These are phyloP conservation scores for Malus fusca DNA, from an alignment of 306 rosid genomes.

Conservation along the genomic window DNA sequence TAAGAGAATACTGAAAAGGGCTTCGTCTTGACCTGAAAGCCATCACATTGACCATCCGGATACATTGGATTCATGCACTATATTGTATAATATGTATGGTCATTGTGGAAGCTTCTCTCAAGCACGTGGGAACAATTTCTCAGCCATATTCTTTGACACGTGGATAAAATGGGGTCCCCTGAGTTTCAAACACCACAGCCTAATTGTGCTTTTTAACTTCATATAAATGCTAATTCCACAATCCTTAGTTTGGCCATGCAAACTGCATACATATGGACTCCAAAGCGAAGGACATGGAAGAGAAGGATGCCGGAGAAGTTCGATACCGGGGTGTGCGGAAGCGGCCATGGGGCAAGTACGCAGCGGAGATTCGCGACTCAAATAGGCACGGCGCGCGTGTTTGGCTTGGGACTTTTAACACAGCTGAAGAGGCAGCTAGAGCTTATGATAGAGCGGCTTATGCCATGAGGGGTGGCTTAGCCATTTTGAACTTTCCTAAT, in stretches of 20 bases:
- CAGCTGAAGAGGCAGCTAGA: slow-evolving; percentile 92
- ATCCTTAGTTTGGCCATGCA: slow-evolving; percentile 30
- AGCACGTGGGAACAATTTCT: slow-evolving; percentile 29
- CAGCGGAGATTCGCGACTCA: slow-evolving; percentile 90
- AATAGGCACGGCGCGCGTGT: slow-evolving; percentile 54
- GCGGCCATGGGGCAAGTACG: slow-evolving; percentile 88
- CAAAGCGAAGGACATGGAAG: slow-evolving; percentile 23
- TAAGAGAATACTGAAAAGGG: background rate
- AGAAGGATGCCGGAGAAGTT: slow-evolving; percentile 26
- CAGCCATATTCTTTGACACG: background rate
- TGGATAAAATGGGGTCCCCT: background rate
- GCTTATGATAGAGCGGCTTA: slow-evolving; percentile 91
- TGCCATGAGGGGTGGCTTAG: slow-evolving; percentile 74
- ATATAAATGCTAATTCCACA: slow-evolving; percentile 10
- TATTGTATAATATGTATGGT: background rate
- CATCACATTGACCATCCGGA: slow-evolving; percentile 68
- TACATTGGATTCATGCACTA: slow-evolving; percentile 36
- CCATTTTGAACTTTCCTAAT: slow-evolving; percentile 71
- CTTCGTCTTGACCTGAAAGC: slow-evolving; percentile 30
- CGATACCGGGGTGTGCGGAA: slow-evolving; percentile 63
- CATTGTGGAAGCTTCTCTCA: slow-evolving; percentile 16
- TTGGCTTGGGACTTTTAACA: slow-evolving; percentile 85
- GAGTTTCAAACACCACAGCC: background rate
- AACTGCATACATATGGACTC: slow-evolving; percentile 3
- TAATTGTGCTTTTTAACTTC: background rate